Percentiles rank a stretch among this genome's conserved stretches.
Conservation (phyloP, 495 filamentous ascomycete genomes). For the Aspergillus wentii region DNA sequence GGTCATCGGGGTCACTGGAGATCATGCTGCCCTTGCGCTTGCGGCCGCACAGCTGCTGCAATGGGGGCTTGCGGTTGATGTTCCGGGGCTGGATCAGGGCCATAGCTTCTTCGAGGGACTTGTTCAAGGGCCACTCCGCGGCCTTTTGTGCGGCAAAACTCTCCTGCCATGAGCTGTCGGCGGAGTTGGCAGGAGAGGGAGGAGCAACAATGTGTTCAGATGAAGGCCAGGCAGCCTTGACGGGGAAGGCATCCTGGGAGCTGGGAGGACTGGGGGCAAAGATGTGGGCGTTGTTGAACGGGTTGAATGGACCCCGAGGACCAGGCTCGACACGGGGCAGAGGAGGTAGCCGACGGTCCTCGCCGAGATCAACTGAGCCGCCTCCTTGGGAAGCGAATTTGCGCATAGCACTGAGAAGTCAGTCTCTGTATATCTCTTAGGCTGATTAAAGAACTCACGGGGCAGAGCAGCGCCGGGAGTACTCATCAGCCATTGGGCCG, state of each 20-base stretch:
- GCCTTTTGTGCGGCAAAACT: constrained; percentile 27
- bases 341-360: constrained; percentile 39
- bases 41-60: constrained; percentile 42
- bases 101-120: constrained; percentile 32
- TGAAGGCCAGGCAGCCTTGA: constrained; percentile 32
- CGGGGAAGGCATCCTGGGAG: constrained; percentile 33
- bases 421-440: constrained; percentile 13
- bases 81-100: constrained; percentile 34
- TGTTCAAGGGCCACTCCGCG: constrained; percentile 32
- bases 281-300: constrained; percentile 27
- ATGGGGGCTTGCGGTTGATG: constrained; percentile 39
- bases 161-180: constrained; percentile 41
- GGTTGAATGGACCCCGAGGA: constrained; percentile 40
- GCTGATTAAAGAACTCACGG: constrained; percentile 28
- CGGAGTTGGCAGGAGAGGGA: constrained; percentile 40
- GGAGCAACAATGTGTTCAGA: constrained; percentile 31
- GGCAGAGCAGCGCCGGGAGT: constrained; percentile 32
- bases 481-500: constrained; percentile 25
- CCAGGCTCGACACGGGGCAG: constrained; percentile 37
- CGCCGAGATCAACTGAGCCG: constrained; percentile 18
- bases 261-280: constrained; percentile 31
- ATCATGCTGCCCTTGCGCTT: constrained; percentile 41
- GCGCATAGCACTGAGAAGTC: constrained; percentile 14
- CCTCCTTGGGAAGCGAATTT: constrained; percentile 10
- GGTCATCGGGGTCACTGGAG: constrained; percentile 33